Evolutionary conservation across 148 eudicot genomes (phyloP), one percentile per base, ranked within the genome.

Genomic region (Heliamphora exappendiculata): DNA sequence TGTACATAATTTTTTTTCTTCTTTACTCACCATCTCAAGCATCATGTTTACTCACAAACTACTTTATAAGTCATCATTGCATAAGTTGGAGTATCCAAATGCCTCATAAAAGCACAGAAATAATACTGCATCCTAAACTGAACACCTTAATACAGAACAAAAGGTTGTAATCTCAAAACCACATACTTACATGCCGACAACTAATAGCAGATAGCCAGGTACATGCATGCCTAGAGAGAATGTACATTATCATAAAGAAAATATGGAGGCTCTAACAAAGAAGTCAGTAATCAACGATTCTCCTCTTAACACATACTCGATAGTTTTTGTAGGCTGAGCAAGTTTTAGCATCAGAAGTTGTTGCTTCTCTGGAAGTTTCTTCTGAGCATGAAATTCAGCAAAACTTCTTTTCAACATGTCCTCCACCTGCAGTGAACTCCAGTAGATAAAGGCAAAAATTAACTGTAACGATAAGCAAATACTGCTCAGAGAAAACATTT

Each of bases 361-460:
- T 80, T 95, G 90, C 76, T 86, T 80, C 87, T 95, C 99, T 63
- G 99, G 99, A 75, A 95, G 94, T 73, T 87, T 93, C 87, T 89
- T 91, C 87, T 95, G 99, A 73, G 99, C 84, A 89, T 93, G 98
- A 85, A 95, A 95, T 85, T 95, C 99, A 71, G 98, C 99, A 85
- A 95, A 95, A 85, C 99, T 95, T 89, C 99, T 88, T 88, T 95
- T 95, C 79, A 95, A 79, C 99, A 95, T 95, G 89, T 95, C 99
- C 80, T 95, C 99, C 37, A 95, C 91, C 99, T 95, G 85, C 76
- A 86, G 72, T 29, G 33, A 71, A 67, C 20, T 63, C 41, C 66
- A 49, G 65, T 67, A 16, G n/a, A 76, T 47, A 28, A 85, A 57
- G 37, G 62, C 66, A 41, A 51, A 42, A 28, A 53, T 67, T 63